Evolutionary conservation across 2,329 filamentous ascomycete genomes (phyloP).

Genomic region (Alternaria hordeiaustralica): DNA sequence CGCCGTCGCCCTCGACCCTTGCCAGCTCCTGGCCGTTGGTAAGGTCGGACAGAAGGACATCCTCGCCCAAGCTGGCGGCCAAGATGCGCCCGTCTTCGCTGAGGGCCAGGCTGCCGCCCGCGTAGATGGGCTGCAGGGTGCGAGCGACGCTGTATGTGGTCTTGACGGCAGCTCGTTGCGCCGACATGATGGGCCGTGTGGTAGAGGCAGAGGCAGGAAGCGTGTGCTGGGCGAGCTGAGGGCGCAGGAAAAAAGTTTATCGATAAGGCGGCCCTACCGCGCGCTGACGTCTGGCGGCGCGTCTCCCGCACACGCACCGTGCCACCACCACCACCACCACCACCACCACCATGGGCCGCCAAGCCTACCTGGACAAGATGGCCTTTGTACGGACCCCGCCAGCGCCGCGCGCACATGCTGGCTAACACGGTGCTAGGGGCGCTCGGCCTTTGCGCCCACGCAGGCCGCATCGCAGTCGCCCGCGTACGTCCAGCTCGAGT

Average conservation of each 20-base stretch:
- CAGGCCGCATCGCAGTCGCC: conserved; percentile 26
- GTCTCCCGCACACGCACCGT: neutral
- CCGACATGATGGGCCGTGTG: conserved; percentile 35
- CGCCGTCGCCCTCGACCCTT: conserved; percentile 79
- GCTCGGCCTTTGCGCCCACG: conserved; percentile 50
- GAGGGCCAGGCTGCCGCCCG: conserved; percentile 84
- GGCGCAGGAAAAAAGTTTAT: conserved; percentile 43
- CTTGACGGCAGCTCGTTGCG: conserved; percentile 67
- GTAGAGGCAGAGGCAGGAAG: neutral
- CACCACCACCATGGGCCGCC: conserved; percentile 39
- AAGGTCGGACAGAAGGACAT: conserved; percentile 86
- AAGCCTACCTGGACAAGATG: conserved; percentile 48
- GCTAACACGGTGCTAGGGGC: conserved; percentile 44
- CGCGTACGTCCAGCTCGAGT: conserved; percentile 37
- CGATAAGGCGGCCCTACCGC: conserved; percentile 35
- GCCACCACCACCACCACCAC: neutral
- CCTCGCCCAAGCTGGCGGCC: conserved; percentile 88
- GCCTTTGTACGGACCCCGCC: conserved; percentile 39
- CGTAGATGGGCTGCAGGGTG: conserved; percentile 91
- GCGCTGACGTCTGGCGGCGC: conserved; percentile 24
- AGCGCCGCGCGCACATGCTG: neutral
- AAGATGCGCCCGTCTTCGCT: conserved; percentile 82
- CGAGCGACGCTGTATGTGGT: conserved; percentile 87
- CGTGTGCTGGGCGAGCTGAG: conserved; percentile 21
- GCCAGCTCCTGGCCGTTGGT: conserved; percentile 82